Percentiles rank a stretch among this genome's conserved stretches.
These are phyloP conservation scores for Oryza longistaminata DNA, from an alignment of 176 grass and related monocot genomes.

Conservation along the genomic window DNA sequence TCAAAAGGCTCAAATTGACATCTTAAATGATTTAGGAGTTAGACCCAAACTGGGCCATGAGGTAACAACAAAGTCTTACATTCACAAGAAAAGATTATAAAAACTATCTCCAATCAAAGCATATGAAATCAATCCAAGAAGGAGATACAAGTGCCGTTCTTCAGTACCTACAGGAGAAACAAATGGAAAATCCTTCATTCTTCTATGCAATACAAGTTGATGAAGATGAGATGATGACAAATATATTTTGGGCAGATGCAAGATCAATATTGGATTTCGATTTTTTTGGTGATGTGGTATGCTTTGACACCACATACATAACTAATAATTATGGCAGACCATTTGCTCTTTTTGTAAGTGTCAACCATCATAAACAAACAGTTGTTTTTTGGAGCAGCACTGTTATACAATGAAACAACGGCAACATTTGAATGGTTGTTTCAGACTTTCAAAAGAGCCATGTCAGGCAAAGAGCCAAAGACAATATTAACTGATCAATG, in stretches of 20 bases:
- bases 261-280: conserved; percentile 37
- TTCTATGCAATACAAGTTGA: conserved; percentile 46
- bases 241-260: conserved; percentile 49
- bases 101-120: background rate
- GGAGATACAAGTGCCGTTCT: background rate
- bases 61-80: background rate
- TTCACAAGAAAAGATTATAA: background rate
- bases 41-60: background rate
- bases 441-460: no score
- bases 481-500: no score
- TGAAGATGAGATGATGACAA: conserved; percentile 48
- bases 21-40: no score
- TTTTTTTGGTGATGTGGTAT: conserved; percentile 50
- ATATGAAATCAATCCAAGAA: background rate
- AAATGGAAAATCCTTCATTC: background rate
- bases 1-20: no score
- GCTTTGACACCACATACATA: conserved; percentile 49
- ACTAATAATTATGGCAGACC: conserved; percentile 39
- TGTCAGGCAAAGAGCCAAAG: no score
- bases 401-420: no score
- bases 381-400: conserved; percentile 8
- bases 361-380: conserved; percentile 21
- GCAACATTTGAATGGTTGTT: no score
- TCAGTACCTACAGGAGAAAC: background rate
- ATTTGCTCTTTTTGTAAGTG: conserved; percentile 37